These are phyloP conservation scores for Berberis thunbergii DNA, from an alignment of 164 flowering plant genomes.

Conservation along the genomic window DNA sequence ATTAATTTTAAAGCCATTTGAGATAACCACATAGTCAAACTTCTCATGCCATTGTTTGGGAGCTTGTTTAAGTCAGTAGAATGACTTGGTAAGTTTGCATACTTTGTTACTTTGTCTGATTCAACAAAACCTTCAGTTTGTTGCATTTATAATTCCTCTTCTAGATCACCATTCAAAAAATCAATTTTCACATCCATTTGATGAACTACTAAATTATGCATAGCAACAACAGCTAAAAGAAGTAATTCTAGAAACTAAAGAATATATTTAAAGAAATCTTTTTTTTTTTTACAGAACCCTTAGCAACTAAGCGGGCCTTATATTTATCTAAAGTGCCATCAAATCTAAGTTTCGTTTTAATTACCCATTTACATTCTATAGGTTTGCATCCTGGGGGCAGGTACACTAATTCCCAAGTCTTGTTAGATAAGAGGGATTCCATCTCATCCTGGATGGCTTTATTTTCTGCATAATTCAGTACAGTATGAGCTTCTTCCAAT, in stretches of 20 bases:
- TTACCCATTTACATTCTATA: background rate
- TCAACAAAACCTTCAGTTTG: no score
- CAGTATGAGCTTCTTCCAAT: background rate
- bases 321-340: background rate
- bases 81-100: background rate
- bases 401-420: constrained; percentile 2
- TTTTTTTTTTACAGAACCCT: constrained; percentile 1
- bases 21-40: background rate
- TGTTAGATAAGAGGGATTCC: background rate
- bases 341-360: background rate
- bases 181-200: background rate
- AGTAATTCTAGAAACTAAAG: background rate
- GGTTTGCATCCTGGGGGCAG: background rate
- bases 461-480: background rate
- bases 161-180: background rate
- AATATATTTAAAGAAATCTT: constrained; percentile 4
- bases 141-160: background rate
- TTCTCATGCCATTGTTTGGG: background rate
- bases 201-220: background rate
- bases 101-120: no score
- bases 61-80: background rate
- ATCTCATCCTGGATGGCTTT: background rate
- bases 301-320: background rate
- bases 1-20: constrained; percentile 1
- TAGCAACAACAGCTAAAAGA: background rate